Evolutionary conservation across 2,329 filamentous ascomycete genomes (phyloP), one percentile per base, ranked within the genome.

Genomic region (Cladosporium sp.): DNA sequence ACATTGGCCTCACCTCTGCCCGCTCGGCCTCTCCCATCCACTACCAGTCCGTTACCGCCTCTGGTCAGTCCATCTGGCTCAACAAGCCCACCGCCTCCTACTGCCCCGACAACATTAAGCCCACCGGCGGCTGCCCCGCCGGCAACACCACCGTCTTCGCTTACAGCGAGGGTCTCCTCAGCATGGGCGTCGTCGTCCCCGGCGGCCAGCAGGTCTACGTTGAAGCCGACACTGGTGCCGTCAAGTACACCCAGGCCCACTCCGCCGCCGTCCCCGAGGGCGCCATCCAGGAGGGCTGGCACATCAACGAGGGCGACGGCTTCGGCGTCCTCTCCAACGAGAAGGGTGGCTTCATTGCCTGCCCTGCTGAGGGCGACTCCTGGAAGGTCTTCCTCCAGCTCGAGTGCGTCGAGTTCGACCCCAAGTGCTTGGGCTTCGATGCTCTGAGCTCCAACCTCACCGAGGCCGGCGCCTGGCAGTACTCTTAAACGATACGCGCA

Each of bases 181-280:
- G 19, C 36, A 59, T 72, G 57, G 65, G 61, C 8, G 65, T 66
- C 38, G 52, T 60, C 30, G 70, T 71, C 6, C 65, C 65, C 3
- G 69, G 67, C 9, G 69, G 69, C 40, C 69, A 71, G 61, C 63
- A 64, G 58, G 61, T 69, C 51, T 73, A 69, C 66, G 65, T 72
- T 60, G 66, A 69, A 30, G 58, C 66, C 14, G 40, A 55, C 17
- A 64, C 60, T 38, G 71, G 71, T 40, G 58, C 61, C 3, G 58
- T 73, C 20, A 64, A 60, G 34, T 73, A 69, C 64, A 72, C 70
- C 7, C 45, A 52, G 22, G 61, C 69, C 5, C 66, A 70, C 67
- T 67, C 64, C 17, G 64, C 61, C 19, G 49, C 54, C 19, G 60
- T 65, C 17, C 70, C 70, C n/a, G 42, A 58, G 5, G 69, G 63